Percentiles rank a stretch among this genome's conserved stretches.
Conservation (phyloP, 1,284 basidiomycete species). For the Xerocomus nothofagi region DNA sequence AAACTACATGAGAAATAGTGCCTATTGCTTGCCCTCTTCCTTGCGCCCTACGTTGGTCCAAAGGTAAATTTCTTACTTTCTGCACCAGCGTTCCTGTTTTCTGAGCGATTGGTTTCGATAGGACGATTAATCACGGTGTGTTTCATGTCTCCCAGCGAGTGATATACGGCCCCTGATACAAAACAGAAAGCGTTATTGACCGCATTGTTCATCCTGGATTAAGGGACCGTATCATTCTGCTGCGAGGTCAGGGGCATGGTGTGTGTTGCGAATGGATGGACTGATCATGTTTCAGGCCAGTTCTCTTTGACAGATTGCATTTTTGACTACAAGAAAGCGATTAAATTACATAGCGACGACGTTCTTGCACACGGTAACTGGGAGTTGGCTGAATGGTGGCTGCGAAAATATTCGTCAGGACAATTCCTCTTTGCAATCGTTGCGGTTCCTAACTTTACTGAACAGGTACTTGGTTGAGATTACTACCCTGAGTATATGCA, state of each 20-base stretch:
- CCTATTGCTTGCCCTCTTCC: constrained; percentile 86
- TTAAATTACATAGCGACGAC: constrained; percentile 85
- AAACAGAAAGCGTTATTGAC: constrained; percentile 82
- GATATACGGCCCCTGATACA: constrained; percentile 10
- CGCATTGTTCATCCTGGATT: constrained; percentile 84
- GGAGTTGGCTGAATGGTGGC: constrained; percentile 83
- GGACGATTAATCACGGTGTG: constrained; percentile 81
- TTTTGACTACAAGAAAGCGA: constrained; percentile 63
- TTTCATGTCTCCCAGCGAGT: constrained; percentile 9
- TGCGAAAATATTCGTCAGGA: constrained; percentile 63
- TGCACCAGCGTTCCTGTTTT: constrained; percentile 3
- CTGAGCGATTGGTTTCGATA: constrained; percentile 31
- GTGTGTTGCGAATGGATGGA: constrained; percentile 20
- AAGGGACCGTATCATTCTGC: constrained; percentile 84
- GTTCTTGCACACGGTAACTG: constrained; percentile 85
- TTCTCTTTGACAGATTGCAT: constrained; percentile 77
- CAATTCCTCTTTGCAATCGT: neutral
- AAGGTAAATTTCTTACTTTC: constrained; percentile 44
- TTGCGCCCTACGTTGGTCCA: constrained; percentile 84
- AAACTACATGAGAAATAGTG: constrained; percentile 77
- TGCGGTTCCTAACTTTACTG: constrained; percentile 3
- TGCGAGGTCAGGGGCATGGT: constrained; percentile 57
- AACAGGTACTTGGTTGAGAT: constrained; percentile 70
- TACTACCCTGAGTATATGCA: constrained; percentile 60
- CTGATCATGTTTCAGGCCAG: constrained; percentile 56